phyloP scores from a whole-genome alignment of 176 grass and related monocot genomes.

The Saccharum spontaneum region DNA sequence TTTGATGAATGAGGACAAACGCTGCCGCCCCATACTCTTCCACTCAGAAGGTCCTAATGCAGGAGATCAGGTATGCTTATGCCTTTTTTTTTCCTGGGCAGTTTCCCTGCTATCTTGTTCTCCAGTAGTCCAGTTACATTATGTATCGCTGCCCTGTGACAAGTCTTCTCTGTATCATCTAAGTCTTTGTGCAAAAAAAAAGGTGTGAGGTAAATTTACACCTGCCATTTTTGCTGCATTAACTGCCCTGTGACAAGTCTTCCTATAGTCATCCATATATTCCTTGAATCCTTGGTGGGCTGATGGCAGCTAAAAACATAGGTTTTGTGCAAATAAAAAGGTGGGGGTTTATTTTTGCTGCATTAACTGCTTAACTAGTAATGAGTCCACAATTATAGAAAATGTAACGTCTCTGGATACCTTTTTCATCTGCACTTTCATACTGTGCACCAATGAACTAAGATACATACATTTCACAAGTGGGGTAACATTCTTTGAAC shows the following conservation, averaged over 20 bases:
- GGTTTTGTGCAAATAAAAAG: neutral
- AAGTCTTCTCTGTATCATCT: neutral
- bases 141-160: neutral
- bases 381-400: neutral
- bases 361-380: neutral
- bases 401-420: neutral
- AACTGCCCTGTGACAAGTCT: neutral
- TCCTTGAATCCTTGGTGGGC: neutral
- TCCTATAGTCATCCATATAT: neutral
- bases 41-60: conserved; percentile 96
- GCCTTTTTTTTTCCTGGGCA: neutral
- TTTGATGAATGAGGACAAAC: conserved; percentile 99
- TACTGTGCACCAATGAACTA: neutral
- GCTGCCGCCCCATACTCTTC: conserved; percentile 95
- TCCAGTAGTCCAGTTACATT: neutral
- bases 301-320: neutral
- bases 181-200: neutral
- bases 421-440: conserved; percentile 14
- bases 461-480: neutral
- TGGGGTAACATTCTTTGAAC: neutral
- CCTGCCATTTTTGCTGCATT: neutral
- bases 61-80: conserved; percentile 76
- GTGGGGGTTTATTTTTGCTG: conserved; percentile 1
- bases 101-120: neutral
- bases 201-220: neutral